Evolutionary conservation across 352 stramenopile species (phyloP).

Genomic region (Stramenopiles sp.): DNA sequence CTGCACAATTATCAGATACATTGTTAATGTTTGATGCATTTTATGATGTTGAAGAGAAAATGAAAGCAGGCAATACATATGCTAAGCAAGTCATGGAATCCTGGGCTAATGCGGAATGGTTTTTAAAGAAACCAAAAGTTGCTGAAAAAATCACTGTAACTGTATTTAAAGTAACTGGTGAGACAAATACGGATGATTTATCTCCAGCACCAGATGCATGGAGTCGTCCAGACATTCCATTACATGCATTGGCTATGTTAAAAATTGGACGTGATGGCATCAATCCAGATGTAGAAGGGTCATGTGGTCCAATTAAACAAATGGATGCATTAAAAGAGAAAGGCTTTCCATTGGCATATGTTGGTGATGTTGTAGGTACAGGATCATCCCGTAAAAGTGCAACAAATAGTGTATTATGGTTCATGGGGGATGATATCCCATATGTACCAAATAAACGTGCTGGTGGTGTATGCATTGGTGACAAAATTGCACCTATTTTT

Average conservation of each 20-base stretch:
- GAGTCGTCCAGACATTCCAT: constrained; percentile 47
- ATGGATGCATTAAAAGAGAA: constrained; percentile 39
- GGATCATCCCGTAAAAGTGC: constrained; percentile 42
- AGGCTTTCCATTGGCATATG: constrained; percentile 44
- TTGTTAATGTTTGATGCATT: constrained; percentile 54
- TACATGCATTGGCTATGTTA: constrained; percentile 55
- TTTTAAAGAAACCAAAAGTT: constrained; percentile 33
- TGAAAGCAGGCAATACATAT: constrained; percentile 27
- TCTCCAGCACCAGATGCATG: constrained; percentile 54
- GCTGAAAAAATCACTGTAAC: constrained; percentile 47
- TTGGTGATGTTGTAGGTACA: constrained; percentile 55
- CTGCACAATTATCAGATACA: constrained; percentile 39
- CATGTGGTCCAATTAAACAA: constrained; percentile 36
- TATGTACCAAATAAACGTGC: too few species aligned
- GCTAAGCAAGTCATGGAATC: constrained; percentile 36
- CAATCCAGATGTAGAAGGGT: constrained; percentile 31
- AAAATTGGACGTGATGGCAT: constrained; percentile 57
- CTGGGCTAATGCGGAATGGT: constrained; percentile 54
- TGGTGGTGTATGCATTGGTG: constrained; percentile 44
- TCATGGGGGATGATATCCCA: constrained; percentile 46
- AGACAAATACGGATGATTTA: constrained; percentile 60
- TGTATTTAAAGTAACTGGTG: constrained; percentile 54
- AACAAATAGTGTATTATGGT: constrained; percentile 51
- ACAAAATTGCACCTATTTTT: constrained; percentile 61
- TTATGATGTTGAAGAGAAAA: constrained; percentile 41